Evolutionary conservation across 768 basidiomycete species (phyloP).

Genomic region (Lactifluus volemus): DNA sequence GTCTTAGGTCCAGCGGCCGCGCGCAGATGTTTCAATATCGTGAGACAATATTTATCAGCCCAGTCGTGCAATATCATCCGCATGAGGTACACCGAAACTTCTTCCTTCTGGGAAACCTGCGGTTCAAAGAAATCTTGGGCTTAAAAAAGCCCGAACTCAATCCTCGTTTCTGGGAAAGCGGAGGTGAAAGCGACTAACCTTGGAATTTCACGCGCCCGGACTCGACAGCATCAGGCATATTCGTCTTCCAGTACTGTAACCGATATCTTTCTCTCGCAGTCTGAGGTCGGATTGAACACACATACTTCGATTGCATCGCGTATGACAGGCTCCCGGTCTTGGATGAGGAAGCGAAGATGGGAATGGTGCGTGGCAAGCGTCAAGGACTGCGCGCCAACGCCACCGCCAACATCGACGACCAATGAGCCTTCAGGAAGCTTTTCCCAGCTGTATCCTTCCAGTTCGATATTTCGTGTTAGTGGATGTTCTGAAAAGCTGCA

Average conservation of each 20-base stretch:
- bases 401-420: conserved; percentile 10
- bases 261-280: background rate
- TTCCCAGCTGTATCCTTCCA: conserved; percentile 3
- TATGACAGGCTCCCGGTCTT: background rate
- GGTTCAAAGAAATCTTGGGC: background rate
- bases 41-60: conserved; percentile 25
- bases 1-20: conserved; percentile 19
- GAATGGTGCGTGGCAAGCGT: background rate
- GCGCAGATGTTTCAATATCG: conserved; percentile 1
- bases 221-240: background rate
- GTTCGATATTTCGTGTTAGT: background rate
- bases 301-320: conserved; percentile 1
- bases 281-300: background rate
- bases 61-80: conserved; percentile 17
- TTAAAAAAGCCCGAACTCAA: background rate
- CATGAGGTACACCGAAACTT: conserved; percentile 1
- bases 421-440: background rate
- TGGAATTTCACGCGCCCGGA: background rate
- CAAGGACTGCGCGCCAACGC: conserved; percentile 3
- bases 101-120: background rate
- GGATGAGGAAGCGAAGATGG: conserved; percentile 7
- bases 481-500: background rate
- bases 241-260: conserved; percentile 1
- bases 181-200: background rate
- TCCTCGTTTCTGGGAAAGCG: no score